phyloP scores from a whole-genome alignment of 2,329 filamentous ascomycete genomes.

The Rasamsonia emersonii region DNA sequence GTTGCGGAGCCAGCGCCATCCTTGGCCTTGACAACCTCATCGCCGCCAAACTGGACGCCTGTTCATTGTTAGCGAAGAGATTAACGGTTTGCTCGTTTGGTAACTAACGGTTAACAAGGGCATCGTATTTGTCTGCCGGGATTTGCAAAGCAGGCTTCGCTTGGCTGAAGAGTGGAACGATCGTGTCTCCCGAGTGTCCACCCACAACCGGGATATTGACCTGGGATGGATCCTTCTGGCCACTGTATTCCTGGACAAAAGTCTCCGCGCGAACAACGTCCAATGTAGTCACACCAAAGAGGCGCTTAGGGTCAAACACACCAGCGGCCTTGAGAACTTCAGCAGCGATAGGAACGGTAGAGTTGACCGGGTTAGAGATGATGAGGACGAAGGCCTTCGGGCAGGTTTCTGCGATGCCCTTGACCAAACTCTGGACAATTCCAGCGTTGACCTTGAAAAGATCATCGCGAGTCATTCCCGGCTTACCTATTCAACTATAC shows the following conservation, averaged over 20 bases:
- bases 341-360: slow-evolving; percentile 92
- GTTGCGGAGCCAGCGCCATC: slow-evolving; percentile 84
- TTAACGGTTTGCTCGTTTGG: neutral
- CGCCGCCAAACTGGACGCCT: slow-evolving; percentile 92
- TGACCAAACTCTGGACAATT: slow-evolving; percentile 89
- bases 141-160: slow-evolving; percentile 71
- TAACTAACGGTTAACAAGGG: slow-evolving; percentile 68
- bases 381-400: slow-evolving; percentile 93
- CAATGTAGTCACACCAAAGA: slow-evolving; percentile 97
- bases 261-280: slow-evolving; percentile 98
- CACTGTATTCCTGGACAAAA: slow-evolving; percentile 78
- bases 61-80: slow-evolving; percentile 7
- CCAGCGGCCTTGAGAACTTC: slow-evolving; percentile 91
- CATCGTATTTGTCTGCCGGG: slow-evolving; percentile 81
- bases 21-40: slow-evolving; percentile 94
- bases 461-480: slow-evolving; percentile 98
- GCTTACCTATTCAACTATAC: slow-evolving; percentile 61
- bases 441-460: slow-evolving; percentile 99
- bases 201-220: slow-evolving; percentile 86
- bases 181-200: slow-evolving; percentile 96
- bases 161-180: slow-evolving; percentile 95
- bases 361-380: slow-evolving; percentile 99
- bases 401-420: slow-evolving; percentile 75
- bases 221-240: slow-evolving; percentile 73
- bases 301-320: slow-evolving; percentile 89